A percentile compares a stretch with the other conserved stretches of the same genome.
phyloP scores from a whole-genome alignment of 208 protist species.

The Balamuthia mandrillaris region DNA sequence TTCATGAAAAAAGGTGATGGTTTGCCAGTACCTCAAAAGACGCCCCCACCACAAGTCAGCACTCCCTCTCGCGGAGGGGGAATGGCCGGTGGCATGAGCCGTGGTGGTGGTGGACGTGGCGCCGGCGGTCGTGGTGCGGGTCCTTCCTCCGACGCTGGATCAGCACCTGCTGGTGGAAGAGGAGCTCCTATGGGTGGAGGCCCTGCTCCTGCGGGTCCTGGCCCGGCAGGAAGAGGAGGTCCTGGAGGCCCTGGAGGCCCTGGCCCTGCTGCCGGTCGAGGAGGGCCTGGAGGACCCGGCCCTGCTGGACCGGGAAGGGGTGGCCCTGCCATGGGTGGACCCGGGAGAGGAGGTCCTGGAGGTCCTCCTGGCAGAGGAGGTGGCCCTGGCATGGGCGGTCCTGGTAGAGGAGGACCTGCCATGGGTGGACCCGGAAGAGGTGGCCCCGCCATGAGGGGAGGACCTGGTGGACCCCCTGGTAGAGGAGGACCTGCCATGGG shows the following conservation, averaged over 20 bases:
- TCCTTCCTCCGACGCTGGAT: too few relatives aligned
- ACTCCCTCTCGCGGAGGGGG: not conserved
- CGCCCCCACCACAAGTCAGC: not conserved
- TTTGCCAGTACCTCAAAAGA: conserved; percentile 7
- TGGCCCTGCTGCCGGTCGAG: not conserved
- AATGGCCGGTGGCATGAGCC: not conserved
- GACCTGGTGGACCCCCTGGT: too few relatives aligned
- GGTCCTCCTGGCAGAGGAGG: too few relatives aligned
- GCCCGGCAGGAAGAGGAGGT: not conserved
- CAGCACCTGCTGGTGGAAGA: too few relatives aligned
- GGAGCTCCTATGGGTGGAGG: not conserved
- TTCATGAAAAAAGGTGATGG: conserved; percentile 7
- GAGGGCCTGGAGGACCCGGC: not conserved
- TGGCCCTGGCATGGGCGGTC: not conserved
- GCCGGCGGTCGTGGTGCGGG: not conserved
- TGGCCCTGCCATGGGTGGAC: not conserved
- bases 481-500: not conserved
- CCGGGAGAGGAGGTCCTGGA: not conserved
- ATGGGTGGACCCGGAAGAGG: not conserved
- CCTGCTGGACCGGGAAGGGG: not conserved
- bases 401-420: not conserved
- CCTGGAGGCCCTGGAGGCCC: not conserved
- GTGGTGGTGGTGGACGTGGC: too few relatives aligned
- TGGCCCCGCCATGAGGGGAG: conserved; percentile 37
- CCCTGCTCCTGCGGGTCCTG: not conserved